Evolutionary conservation across 257 asterid genomes (phyloP).

Genomic region (Anisodus tanguticus): DNA sequence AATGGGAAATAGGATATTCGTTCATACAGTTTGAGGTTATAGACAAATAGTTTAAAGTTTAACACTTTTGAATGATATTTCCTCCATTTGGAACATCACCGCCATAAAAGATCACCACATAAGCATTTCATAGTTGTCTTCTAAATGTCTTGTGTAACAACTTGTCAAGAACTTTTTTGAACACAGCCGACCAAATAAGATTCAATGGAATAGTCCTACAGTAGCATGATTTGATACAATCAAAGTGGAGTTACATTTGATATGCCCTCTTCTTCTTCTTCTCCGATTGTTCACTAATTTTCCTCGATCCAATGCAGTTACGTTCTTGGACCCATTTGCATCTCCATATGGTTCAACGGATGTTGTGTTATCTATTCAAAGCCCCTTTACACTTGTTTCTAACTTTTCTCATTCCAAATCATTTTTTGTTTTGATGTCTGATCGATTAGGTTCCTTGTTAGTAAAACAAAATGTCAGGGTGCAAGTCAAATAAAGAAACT

Average conservation of each 20-base stretch:
- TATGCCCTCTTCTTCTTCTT: background rate
- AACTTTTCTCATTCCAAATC: no score
- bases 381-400: background rate
- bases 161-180: background rate
- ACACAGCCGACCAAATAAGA: background rate
- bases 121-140: conserved; percentile 13
- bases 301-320: background rate
- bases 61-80: background rate
- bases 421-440: no score
- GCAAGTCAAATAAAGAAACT: no score
- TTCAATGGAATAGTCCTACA: background rate
- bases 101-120: background rate
- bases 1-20: background rate
- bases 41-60: background rate
- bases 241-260: background rate
- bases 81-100: background rate
- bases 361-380: background rate
- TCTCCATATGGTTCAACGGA: background rate
- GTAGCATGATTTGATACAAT: background rate
- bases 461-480: no score
- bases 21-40: background rate
- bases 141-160: conserved; percentile 13
- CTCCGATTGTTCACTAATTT: background rate
- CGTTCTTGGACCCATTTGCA: background rate
- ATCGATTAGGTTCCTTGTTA: background rate